These are phyloP conservation scores for Papiliotrema flavescens DNA, from an alignment of 1,284 basidiomycete species.

Conservation along the genomic window DNA sequence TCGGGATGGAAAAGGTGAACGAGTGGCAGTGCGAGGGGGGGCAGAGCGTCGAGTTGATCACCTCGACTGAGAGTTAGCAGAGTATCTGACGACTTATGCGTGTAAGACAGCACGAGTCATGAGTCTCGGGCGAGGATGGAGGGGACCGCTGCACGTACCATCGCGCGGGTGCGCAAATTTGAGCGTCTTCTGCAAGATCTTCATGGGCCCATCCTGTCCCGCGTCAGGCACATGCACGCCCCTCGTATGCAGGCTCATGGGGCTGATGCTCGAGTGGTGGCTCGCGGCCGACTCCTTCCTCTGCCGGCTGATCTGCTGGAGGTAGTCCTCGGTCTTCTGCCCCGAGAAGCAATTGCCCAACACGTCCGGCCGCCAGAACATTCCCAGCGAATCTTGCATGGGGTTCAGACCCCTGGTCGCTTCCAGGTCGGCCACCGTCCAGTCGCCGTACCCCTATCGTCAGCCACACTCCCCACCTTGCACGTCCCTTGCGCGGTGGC, in stretches of 20 bases:
- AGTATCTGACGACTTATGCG: neutral
- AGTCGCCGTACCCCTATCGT: constrained; percentile 43
- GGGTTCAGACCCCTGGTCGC: constrained; percentile 78
- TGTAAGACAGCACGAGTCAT: neutral
- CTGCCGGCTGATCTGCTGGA: constrained; percentile 16
- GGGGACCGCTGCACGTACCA: constrained; percentile 14
- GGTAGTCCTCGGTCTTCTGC: constrained; percentile 38
- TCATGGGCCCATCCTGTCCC: constrained; percentile 48
- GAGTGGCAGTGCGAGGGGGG: constrained; percentile 88
- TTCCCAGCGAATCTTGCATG: constrained; percentile 77
- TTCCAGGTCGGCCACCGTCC: constrained; percentile 89
- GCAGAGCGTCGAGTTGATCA: constrained; percentile 84
- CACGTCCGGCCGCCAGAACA: constrained; percentile 94
- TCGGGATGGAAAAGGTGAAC: constrained; percentile 67
- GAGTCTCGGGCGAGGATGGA: too few species aligned
- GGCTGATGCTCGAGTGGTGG: constrained; percentile 29
- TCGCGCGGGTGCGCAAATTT: constrained; percentile 59
- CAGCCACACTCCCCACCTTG: neutral
- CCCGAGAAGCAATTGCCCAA: constrained; percentile 83
- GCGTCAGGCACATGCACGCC: constrained; percentile 49
- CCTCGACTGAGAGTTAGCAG: constrained; percentile 77
- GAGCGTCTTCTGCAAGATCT: constrained; percentile 82
- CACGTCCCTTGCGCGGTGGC: too few species aligned
- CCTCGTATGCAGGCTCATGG: too few species aligned
- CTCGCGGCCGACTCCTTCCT: constrained; percentile 49